Percentiles rank a stretch among this genome's conserved stretches.
Evolutionary conservation across 1,284 basidiomycete species (phyloP).

Genomic region (Pyrrhoderma noxium): DNA sequence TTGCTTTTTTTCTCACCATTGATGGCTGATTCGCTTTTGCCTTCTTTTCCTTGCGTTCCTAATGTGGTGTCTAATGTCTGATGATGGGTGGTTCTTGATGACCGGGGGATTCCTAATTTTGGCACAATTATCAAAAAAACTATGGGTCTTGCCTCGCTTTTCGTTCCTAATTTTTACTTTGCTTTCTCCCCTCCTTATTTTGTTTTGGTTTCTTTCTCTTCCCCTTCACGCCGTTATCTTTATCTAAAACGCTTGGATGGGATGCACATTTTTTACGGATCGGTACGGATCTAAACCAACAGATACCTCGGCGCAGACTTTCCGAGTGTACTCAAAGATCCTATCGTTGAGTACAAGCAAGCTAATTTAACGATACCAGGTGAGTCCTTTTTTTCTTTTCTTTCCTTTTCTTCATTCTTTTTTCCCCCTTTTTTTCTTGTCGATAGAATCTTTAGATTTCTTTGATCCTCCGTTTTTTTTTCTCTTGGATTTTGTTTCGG

Average conservation of each 20-base stretch:
- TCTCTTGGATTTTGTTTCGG: no score
- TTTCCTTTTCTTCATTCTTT: constrained; percentile 1
- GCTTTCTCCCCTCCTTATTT: background rate
- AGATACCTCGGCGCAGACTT: constrained; percentile 81
- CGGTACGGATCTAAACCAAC: no score
- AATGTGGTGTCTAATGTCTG: no score
- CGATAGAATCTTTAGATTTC: constrained; percentile 3
- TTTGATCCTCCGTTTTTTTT: constrained; percentile 1
- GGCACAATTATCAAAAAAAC: no score
- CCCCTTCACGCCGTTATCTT: background rate
- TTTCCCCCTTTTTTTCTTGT: background rate
- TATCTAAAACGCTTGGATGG: no score
- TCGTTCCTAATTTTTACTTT: constrained; percentile 3
- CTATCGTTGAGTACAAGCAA: constrained; percentile 73
- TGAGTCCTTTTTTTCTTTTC: constrained; percentile 30
- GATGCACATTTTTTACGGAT: no score
- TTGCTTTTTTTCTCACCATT: no score
- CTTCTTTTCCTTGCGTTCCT: no score
- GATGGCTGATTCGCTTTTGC: no score
- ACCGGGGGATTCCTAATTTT: no score
- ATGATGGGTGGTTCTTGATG: no score
- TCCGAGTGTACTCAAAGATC: constrained; percentile 56
- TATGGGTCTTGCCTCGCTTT: background rate
- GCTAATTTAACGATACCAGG: constrained; percentile 69
- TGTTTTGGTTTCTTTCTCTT: constrained; percentile 3